Conservation (phyloP, 257 asterid genomes). For the Gynochthodes officinalis region DNA sequence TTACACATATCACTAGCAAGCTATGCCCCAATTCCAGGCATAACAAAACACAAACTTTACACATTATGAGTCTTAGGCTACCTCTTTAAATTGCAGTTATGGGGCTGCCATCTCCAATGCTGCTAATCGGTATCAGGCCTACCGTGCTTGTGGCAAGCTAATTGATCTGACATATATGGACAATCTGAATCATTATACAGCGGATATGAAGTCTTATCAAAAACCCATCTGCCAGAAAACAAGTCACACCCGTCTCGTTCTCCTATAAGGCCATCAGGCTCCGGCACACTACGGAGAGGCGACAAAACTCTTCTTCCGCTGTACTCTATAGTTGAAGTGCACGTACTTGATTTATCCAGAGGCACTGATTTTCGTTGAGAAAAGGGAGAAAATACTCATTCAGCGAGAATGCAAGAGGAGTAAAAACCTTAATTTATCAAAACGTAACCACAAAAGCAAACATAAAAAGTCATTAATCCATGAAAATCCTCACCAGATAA, state of each 20-base stretch:
- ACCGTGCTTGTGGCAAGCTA: conserved; percentile 83
- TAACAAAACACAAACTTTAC: background rate
- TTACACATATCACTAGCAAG: background rate
- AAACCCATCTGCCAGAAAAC: conserved; percentile 86
- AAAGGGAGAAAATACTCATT: conserved; percentile 8
- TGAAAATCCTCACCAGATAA: too few relatives aligned
- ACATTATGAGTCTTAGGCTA: background rate
- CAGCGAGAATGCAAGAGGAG: background rate
- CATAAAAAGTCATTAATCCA: too few relatives aligned
- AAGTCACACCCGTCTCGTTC: conserved; percentile 46
- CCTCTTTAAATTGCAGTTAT: conserved; percentile 56
- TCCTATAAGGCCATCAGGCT: conserved; percentile 27
- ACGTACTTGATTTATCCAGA: conserved; percentile 55
- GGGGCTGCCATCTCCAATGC: conserved; percentile 93
- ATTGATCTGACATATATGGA: conserved; percentile 88
- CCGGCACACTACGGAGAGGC: conserved; percentile 22
- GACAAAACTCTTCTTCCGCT: conserved; percentile 58
- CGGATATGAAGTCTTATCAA: conserved; percentile 61
- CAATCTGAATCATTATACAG: conserved; percentile 71
- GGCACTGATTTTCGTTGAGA: conserved; percentile 31
- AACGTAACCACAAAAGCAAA: too few relatives aligned
- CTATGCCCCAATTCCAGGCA: too few relatives aligned
- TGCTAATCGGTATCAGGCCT: conserved; percentile 55
- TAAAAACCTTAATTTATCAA: too few relatives aligned
- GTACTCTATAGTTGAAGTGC: conserved; percentile 63